Evolutionary conservation across 2,329 filamentous ascomycete species (phyloP), one percentile per base, ranked within the genome.

Genomic region (Paecilomyces variotii): DNA sequence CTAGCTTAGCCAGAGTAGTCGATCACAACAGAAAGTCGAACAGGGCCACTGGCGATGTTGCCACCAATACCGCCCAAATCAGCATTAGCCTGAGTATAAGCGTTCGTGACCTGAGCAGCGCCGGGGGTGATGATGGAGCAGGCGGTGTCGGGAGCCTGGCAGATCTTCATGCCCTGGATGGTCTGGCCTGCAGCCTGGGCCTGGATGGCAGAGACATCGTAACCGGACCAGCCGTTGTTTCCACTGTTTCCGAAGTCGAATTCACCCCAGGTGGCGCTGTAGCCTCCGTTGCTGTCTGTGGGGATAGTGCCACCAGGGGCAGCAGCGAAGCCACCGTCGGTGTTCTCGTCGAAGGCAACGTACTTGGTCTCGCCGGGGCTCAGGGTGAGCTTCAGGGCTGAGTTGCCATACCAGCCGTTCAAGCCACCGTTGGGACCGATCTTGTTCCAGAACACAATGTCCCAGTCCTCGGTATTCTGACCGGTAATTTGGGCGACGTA

Each of bases 391-490:
- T 52, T 65, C 50, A 73, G 57, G 11, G 72, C 72, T 34, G 66
- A 67, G 50, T 69, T 57, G 56, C 70, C 71, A 63, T 65, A 75
- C 69, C 71, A 74, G 56, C 73, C 73, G 56, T 66, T 62, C 65
- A 73, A 68, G 45, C 62, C 57, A 55, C 71, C 71, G 51, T 68
- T 62, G 2, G 68, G 65, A 28, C 72, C 71, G 59, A 69, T 68
- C 66, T 75, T 75, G 68, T 75, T 75, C 68, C 71, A 75, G 69
- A 75, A 70, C 6, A 70, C 57, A 25, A 74, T 60, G 55, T 62
- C 70, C 70, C 69, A 73, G 60, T 63, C 56, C 9, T 72, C 66
- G 11, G 45, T 57, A 61, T 71, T 60, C 51, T 62, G 61, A 34
- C 71, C 72, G 53, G 65, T 61, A 57, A 75, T 64, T 19, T 68